Evolutionary conservation across 2,329 filamentous ascomycete genomes (phyloP), one percentile per base, ranked within the genome.

Genomic region (Sarocladiaceae sp.): DNA sequence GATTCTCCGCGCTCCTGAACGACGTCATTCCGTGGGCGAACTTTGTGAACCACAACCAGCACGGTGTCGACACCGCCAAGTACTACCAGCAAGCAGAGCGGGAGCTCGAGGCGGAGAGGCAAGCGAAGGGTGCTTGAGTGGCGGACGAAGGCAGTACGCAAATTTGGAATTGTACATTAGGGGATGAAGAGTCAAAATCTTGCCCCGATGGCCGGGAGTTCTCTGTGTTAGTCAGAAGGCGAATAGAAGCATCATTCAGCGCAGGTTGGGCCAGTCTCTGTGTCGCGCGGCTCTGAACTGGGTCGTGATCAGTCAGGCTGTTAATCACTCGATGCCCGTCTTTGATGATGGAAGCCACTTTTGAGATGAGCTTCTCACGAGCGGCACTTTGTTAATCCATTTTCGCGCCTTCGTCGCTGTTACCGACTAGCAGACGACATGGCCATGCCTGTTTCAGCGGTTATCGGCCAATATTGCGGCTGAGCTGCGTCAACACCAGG

Each of bases 1-100:
- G 93, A 61, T 97, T 95, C 73, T 83, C 87, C 29, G 85, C 85
- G 32, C 73, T 93, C 24, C 93, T 91, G 66, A 70, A 87, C 53
- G 85, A 89, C 60, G 80, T 91, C 45, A 70, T 98, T 46, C 90
- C 91, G 31, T 97, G 90, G 93, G 91, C 95, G 70, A 98, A 98
- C 74, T 85, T 98, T 69, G 91, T 95, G 60, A 97, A 98, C 69
- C 93, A 98, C 69, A 83, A 80, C 62, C 72, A 94, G 78, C 93
- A 98, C 64, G 93, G 93, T 55, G 87, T 98, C 47, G 93, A 98
- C 64, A 98, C 93, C 24, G 89, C 91, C 52, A 98, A 98, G 73
- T 98, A 98, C 72, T 98, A 95, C 68, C 83, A 84, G 63, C 88
- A 95, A 65, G 93, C 93, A 6, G 93, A 98, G 74, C 76, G 83